These are phyloP conservation scores for Actinomucor elegans DNA, from an alignment of 371 early-diverging fungal species.

Conservation along the genomic window DNA sequence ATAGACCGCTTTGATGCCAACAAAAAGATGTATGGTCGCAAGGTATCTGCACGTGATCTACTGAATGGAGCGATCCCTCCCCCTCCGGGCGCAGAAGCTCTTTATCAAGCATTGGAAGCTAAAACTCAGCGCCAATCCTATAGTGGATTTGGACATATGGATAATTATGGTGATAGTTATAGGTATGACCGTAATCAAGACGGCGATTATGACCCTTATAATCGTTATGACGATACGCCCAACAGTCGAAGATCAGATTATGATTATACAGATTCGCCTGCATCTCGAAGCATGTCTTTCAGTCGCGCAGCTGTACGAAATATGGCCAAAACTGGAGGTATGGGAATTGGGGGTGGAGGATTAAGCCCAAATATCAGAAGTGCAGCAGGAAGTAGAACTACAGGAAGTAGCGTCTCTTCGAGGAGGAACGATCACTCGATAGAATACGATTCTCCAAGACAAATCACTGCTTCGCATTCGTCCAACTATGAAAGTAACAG, in stretches of 20 bases:
- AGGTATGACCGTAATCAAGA: not conserved
- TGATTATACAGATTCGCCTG: not conserved
- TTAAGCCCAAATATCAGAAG: not conserved
- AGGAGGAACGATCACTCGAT: not conserved
- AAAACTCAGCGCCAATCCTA: constrained; percentile 1
- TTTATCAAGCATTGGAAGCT: constrained; percentile 65
- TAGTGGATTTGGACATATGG: constrained; percentile 1
- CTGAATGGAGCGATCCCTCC: constrained; percentile 70
- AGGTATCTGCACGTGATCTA: constrained; percentile 74
- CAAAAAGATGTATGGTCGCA: constrained; percentile 74
- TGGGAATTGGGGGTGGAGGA: not conserved
- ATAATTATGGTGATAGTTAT: not conserved
- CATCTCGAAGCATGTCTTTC: constrained; percentile 10
- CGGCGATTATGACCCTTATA: not conserved
- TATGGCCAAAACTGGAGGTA: constrained; percentile 17
- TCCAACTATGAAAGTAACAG: not conserved
- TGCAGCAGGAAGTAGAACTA: not conserved
- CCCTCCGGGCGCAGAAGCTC: constrained; percentile 74
- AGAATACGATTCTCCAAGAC: constrained; percentile 9
- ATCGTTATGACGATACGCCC: not conserved
- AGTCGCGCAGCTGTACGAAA: constrained; percentile 31
- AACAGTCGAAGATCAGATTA: not conserved
- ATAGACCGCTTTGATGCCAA: constrained; percentile 89
- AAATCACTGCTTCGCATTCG: not conserved
- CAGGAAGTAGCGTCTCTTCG: not conserved